phyloP scores from a whole-genome alignment of 2,329 filamentous ascomycete species.

The Trichoderma asperellum region DNA sequence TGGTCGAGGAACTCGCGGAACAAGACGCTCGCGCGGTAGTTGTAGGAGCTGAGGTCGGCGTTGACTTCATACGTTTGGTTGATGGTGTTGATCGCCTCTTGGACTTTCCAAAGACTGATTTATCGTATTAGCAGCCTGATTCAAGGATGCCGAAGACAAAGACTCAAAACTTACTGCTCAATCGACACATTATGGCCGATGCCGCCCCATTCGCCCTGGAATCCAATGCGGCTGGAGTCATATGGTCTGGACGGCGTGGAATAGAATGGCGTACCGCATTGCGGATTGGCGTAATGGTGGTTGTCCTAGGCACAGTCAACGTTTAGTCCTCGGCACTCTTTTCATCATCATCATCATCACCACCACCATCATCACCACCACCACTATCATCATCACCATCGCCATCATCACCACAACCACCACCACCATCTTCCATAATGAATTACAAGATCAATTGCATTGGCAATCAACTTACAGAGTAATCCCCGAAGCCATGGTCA shows the following conservation, averaged over 20 bases:
- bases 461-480: slow-evolving; percentile 42
- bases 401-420: too few species aligned
- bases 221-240: slow-evolving; percentile 63
- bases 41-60: slow-evolving; percentile 61
- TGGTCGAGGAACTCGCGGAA: slow-evolving; percentile 65
- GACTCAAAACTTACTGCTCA: slow-evolving; percentile 54
- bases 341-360: too few species aligned
- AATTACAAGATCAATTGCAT: not conserved
- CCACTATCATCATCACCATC: too few species aligned
- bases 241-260: slow-evolving; percentile 59
- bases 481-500: slow-evolving; percentile 71
- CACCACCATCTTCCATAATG: too few species aligned
- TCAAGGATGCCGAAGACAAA: not conserved
- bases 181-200: slow-evolving; percentile 67
- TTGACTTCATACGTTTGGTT: slow-evolving; percentile 71
- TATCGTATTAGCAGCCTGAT: not conserved
- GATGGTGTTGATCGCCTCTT: slow-evolving; percentile 61
- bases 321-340: not conserved
- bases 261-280: slow-evolving; percentile 72
- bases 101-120: slow-evolving; percentile 65
- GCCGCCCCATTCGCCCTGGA: slow-evolving; percentile 74
- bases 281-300: slow-evolving; percentile 72
- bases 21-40: slow-evolving; percentile 65
- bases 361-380: too few species aligned
- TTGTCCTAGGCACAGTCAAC: slow-evolving; percentile 56